Evolutionary conservation across 768 basidiomycete species (phyloP).

Genomic region (Macrolepiota dolichaula): DNA sequence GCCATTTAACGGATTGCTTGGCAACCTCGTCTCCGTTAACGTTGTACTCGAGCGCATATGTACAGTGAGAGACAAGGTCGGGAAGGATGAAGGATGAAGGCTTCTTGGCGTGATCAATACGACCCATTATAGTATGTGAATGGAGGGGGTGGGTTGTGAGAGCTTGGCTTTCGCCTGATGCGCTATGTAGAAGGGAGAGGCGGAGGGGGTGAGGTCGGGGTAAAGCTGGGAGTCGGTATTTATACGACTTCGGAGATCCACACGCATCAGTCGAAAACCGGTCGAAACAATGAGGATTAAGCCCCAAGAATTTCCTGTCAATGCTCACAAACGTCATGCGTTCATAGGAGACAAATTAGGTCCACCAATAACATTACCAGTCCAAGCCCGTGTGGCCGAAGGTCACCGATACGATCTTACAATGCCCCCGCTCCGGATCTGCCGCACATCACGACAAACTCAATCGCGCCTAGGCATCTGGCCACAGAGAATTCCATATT

Average conservation of each 20-base stretch:
- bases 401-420: constrained; percentile 2
- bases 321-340: constrained; percentile 2
- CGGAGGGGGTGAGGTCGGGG: background rate
- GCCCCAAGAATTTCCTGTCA: background rate
- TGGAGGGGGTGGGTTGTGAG: background rate
- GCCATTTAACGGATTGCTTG: constrained; percentile 45
- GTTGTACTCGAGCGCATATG: constrained; percentile 42
- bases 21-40: constrained; percentile 43
- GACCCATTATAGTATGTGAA: constrained; percentile 3
- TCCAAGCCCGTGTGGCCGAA: constrained; percentile 1
- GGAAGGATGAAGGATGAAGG: constrained; percentile 46
- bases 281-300: background rate
- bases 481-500: background rate
- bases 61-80: constrained; percentile 52
- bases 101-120: constrained; percentile 10
- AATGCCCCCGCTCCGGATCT: background rate
- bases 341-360: background rate
- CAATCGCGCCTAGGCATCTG: background rate
- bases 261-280: background rate
- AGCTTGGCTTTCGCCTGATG: background rate
- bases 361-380: background rate
- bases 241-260: constrained; percentile 6
- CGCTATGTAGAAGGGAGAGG: background rate
- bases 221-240: background rate
- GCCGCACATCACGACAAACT: background rate